Conservation (phyloP, 129 eudicot species). For the sunflower (Helianthus annuus) region DNA sequence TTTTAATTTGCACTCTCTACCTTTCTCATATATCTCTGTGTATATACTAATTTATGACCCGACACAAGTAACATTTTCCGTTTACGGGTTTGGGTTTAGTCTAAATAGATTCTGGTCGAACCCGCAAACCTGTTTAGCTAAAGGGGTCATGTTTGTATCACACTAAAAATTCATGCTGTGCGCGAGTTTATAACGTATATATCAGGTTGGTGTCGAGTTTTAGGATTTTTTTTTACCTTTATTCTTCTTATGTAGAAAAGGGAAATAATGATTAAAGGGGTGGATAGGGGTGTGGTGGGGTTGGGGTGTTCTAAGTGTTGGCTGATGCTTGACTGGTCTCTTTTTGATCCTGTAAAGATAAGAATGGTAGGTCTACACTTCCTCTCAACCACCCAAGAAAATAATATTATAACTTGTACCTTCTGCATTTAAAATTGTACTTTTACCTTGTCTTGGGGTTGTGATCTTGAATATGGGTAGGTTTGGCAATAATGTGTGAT, state of each 20-base stretch:
- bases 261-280: constrained; percentile 38
- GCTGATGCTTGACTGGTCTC: constrained; percentile 32
- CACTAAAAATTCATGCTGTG: no score
- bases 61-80: no score
- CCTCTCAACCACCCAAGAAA: constrained; percentile 15
- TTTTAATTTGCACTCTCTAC: no score
- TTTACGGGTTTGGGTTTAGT: no score
- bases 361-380: constrained; percentile 35
- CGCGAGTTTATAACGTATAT: no score
- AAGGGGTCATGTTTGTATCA: no score
- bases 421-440: constrained; percentile 21
- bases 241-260: constrained; percentile 27
- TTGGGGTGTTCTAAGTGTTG: constrained; percentile 14
- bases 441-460: constrained; percentile 3
- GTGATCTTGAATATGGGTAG: constrained; percentile 2
- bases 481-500: neutral
- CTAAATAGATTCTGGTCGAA: no score
- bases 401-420: constrained; percentile 21
- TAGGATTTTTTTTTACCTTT: neutral
- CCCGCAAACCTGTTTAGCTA: no score
- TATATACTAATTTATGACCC: no score
- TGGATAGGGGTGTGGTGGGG: constrained; percentile 27
- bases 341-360: constrained; percentile 24
- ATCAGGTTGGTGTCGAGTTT: no score
- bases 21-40: no score